A percentile compares a stretch with the other conserved stretches of the same genome.
Conservation (phyloP, 306 rosid species). For the Urtica urens region DNA sequence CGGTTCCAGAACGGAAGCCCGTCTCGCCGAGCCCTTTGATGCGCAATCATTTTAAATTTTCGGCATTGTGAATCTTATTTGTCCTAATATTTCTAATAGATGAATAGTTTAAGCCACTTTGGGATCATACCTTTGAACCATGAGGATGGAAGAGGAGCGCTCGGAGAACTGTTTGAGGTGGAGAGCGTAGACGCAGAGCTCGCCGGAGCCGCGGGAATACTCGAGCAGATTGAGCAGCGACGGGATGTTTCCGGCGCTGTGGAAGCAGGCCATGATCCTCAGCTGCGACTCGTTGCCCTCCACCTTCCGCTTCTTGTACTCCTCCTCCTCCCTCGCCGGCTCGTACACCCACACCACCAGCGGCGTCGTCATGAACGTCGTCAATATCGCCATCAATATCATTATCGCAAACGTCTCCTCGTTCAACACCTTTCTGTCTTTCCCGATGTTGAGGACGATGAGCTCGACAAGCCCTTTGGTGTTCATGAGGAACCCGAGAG, state of each 20-base stretch:
- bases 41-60: no score
- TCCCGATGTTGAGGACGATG: slow-evolving; percentile 84
- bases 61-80: no score
- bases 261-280: slow-evolving; percentile 60
- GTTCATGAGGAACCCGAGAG: slow-evolving; percentile 77
- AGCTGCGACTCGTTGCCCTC: slow-evolving; percentile 47
- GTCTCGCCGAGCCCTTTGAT: slow-evolving; percentile 62
- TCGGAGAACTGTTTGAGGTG: slow-evolving; percentile 80
- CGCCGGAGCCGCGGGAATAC: slow-evolving; percentile 60
- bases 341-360: slow-evolving; percentile 45
- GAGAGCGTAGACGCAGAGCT: slow-evolving; percentile 66
- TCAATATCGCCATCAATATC: slow-evolving; percentile 86
- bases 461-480: slow-evolving; percentile 85
- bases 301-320: slow-evolving; percentile 53
- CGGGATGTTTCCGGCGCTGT: slow-evolving; percentile 51
- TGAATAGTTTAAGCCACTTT: no score
- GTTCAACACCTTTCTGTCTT: slow-evolving; percentile 84
- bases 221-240: slow-evolving; percentile 64
- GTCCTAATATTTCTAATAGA: no score
- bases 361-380: slow-evolving; percentile 82
- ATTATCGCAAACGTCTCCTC: slow-evolving; percentile 85
- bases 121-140: no score
- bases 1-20: slow-evolving; percentile 76
- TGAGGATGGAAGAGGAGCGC: slow-evolving; percentile 69
- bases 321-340: slow-evolving; percentile 40